phyloP scores from a whole-genome alignment of 2,329 filamentous ascomycete species.

The Xylariales sp. region DNA sequence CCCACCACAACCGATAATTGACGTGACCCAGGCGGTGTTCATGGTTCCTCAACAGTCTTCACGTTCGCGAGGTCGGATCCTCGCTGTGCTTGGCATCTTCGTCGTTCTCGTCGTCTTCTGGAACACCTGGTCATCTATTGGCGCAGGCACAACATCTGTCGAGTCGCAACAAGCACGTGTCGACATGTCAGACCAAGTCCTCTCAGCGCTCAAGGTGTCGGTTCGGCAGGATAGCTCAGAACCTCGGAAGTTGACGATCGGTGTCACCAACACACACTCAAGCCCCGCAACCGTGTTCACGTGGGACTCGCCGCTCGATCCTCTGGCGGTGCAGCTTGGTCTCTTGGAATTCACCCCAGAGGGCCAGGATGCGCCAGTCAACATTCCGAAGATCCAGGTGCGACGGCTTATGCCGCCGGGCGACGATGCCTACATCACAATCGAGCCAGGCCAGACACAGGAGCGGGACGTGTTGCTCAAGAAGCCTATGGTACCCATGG shows the following conservation, averaged over 20 bases:
- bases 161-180: constrained; percentile 18
- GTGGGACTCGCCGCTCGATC: constrained; percentile 61
- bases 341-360: constrained; percentile 55
- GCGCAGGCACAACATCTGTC: constrained; percentile 7
- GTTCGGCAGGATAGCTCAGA: constrained; percentile 45
- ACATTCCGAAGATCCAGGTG: constrained; percentile 54
- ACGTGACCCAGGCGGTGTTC: constrained; percentile 18
- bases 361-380: constrained; percentile 50
- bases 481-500: constrained; percentile 52
- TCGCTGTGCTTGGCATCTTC: constrained; percentile 34
- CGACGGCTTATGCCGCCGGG: constrained; percentile 56
- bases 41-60: constrained; percentile 36
- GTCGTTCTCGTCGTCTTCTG: constrained; percentile 36
- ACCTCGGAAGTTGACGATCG: constrained; percentile 52
- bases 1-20: constrained; percentile 2
- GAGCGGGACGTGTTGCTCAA: constrained; percentile 53
- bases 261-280: constrained; percentile 55
- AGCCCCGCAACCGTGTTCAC: constrained; percentile 55
- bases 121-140: constrained; percentile 28
- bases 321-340: constrained; percentile 55
- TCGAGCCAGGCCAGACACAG: constrained; percentile 53
- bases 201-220: constrained; percentile 46
- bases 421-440: constrained; percentile 53
- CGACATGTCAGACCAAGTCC: constrained; percentile 41
- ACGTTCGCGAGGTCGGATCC: constrained; percentile 29